These are phyloP conservation scores for Colletotrichum agaves DNA, from an alignment of 2,329 filamentous ascomycete species.

Conservation along the genomic window DNA sequence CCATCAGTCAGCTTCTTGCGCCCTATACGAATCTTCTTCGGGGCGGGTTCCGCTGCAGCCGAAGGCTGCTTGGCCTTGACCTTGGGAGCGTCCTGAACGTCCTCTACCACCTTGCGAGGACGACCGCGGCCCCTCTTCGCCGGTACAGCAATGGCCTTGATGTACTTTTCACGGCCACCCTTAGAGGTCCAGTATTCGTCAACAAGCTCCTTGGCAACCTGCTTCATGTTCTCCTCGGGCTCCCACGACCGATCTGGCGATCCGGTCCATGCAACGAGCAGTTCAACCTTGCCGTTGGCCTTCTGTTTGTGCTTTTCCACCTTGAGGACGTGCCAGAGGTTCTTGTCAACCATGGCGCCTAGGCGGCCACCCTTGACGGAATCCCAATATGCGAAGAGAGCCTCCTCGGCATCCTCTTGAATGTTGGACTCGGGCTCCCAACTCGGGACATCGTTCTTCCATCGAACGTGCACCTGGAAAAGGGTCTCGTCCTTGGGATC, in stretches of 20 bases:
- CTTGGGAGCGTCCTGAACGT: not conserved
- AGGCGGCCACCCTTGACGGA: conserved; percentile 36
- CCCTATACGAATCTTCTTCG: not conserved
- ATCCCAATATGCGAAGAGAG: conserved; percentile 41
- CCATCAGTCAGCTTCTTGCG: not conserved
- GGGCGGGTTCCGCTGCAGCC: not conserved
- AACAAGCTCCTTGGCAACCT: conserved; percentile 26
- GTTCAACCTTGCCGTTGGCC: conserved; percentile 16
- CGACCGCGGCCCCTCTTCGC: conserved; percentile 24
- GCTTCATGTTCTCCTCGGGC: conserved; percentile 28
- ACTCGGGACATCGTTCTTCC: conserved; percentile 43
- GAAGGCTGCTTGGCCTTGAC: not conserved
- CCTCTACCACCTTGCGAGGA: conserved; percentile 14
- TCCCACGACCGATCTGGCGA: conserved; percentile 37
- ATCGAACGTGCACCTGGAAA: conserved; percentile 47
- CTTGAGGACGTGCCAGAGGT: conserved; percentile 38
- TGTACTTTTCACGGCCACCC: conserved; percentile 42
- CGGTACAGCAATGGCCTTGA: conserved; percentile 33
- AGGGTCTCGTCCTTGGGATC: conserved; percentile 35
- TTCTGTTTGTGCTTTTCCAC: conserved; percentile 34
- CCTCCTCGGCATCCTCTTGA: conserved; percentile 47
- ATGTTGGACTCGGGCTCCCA: conserved; percentile 50
- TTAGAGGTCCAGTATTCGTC: conserved; percentile 47
- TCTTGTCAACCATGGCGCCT: conserved; percentile 31
- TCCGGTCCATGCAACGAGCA: conserved; percentile 32